phyloP scores from a whole-genome alignment of 164 flowering plant genomes.

The Vitis labrusca region DNA sequence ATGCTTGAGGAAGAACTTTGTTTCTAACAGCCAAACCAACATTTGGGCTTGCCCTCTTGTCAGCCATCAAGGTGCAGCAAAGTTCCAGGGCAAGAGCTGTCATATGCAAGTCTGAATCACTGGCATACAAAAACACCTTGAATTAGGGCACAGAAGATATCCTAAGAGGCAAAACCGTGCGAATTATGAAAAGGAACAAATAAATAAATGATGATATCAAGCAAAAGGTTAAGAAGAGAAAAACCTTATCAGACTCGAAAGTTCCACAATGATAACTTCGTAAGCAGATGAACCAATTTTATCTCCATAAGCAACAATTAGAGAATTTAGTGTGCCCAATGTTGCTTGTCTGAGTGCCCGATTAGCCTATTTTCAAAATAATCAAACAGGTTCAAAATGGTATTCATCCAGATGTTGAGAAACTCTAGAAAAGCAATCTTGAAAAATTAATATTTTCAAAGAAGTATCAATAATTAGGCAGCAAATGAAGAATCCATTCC shows the following conservation, averaged over 20 bases:
- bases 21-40: slow-evolving; percentile 78
- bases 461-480: background rate
- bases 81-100: slow-evolving; percentile 94
- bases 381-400: slow-evolving; percentile 3
- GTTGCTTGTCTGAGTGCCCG: slow-evolving; percentile 94
- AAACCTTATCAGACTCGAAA: slow-evolving; percentile 90
- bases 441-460: background rate
- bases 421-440: background rate
- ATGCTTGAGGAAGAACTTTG: slow-evolving; percentile 96
- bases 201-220: background rate
- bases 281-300: slow-evolving; percentile 80
- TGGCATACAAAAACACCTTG: slow-evolving; percentile 24
- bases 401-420: background rate
- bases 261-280: slow-evolving; percentile 91
- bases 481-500: background rate
- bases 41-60: slow-evolving; percentile 63
- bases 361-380: slow-evolving; percentile 65
- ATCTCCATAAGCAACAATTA: slow-evolving; percentile 93
- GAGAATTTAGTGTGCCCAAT: slow-evolving; percentile 85
- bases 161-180: background rate
- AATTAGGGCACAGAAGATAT: slow-evolving; percentile 2
- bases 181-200: background rate
- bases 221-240: slow-evolving; percentile 1
- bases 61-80: slow-evolving; percentile 96
- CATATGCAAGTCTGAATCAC: slow-evolving; percentile 99